Conservation (phyloP, 1,284 basidiomycete genomes). For the Meripilus lineatus region DNA sequence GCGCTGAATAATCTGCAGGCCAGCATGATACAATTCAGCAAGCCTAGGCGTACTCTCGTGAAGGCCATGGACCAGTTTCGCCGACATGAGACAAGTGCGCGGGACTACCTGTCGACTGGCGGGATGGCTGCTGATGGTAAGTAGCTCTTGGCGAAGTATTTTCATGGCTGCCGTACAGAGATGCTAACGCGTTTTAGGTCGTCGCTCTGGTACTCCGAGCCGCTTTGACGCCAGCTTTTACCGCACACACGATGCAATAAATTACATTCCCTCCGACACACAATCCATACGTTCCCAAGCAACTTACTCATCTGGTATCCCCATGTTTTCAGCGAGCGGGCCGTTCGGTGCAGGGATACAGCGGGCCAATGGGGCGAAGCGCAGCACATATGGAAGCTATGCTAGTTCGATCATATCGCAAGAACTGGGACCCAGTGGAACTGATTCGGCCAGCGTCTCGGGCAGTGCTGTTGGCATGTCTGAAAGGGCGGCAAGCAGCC, state of each 20-base stretch:
- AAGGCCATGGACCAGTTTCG: slow-evolving; percentile 91
- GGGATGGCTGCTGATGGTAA: slow-evolving; percentile 43
- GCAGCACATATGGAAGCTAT: slow-evolving; percentile 78
- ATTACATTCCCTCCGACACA: slow-evolving; percentile 92
- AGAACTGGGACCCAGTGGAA: slow-evolving; percentile 63
- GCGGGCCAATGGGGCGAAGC: slow-evolving; percentile 60
- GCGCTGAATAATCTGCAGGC: slow-evolving; percentile 94
- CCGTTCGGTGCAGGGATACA: slow-evolving; percentile 64
- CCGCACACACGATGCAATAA: slow-evolving; percentile 89
- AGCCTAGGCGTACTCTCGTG: slow-evolving; percentile 80
- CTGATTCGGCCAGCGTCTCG: slow-evolving; percentile 57
- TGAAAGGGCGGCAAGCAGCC: slow-evolving; percentile 44
- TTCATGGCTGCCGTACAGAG: slow-evolving; percentile 16
- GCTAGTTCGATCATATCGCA: slow-evolving; percentile 90
- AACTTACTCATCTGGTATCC: slow-evolving; percentile 86
- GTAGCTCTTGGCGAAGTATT: too few species aligned
- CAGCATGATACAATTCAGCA: slow-evolving; percentile 99
- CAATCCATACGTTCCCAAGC: slow-evolving; percentile 94
- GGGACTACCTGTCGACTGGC: slow-evolving; percentile 52
- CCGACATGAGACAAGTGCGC: slow-evolving; percentile 82
- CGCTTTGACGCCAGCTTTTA: slow-evolving; percentile 95
- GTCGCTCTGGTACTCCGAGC: slow-evolving; percentile 79
- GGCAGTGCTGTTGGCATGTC: slow-evolving; percentile 43
- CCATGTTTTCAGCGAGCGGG: slow-evolving; percentile 71
- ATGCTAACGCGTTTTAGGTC: slow-evolving; percentile 29